Base-by-base conservation (phyloP, 352 stramenopile species). In the Phytophthora brassicae region DNA sequence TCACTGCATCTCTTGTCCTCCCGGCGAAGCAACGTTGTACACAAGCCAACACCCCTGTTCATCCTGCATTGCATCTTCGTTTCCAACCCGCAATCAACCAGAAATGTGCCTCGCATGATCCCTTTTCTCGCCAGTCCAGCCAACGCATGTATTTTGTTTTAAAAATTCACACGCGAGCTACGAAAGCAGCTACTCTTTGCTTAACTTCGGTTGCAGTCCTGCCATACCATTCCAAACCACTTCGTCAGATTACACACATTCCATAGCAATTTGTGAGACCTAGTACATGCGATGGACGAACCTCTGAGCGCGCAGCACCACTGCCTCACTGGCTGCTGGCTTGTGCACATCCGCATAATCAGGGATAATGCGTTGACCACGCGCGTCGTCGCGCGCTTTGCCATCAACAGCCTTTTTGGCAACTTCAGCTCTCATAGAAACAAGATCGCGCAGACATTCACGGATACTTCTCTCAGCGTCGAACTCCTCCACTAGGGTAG, bases 311-410 rank as follows among this genome's bases (percentile, higher is more conserved):
- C 66, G 56, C 46, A 77, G 39, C 35, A 91, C 59, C 22, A 89
- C 65, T 8, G 46, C 62, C 45, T 88, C 81, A 19, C 72, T 67
- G 5, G 64, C 53, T 19, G 64, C 76, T 1, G 68, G 67, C 49
- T 72, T 81, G 72, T 95, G 86, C 12, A 92, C 84, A 20, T 79
- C 65, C 4, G 56, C 39, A 50, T 95, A 95, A 64, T 91, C 83
- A 0, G 79, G 67, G 36, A 90, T 84, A 46, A 89, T 92, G 12
- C 77, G 69, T 44, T 83, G 56, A 0, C 86, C 86, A 24, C 86
- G 86, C 7, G 75, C 75, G 39, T 95, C 83, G 49, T 95, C 86
- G 0, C 85, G 74, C 9, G 69, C 56, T 55, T 94, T 95, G 5
- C 83, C 82, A 8, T 73, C 65, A 19, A 75, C 77, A n/a, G 81